A percentile compares a stretch with the other conserved stretches of the same genome.
phyloP scores from a whole-genome alignment of 768 basidiomycete species.

The Auricularia heimuer region DNA sequence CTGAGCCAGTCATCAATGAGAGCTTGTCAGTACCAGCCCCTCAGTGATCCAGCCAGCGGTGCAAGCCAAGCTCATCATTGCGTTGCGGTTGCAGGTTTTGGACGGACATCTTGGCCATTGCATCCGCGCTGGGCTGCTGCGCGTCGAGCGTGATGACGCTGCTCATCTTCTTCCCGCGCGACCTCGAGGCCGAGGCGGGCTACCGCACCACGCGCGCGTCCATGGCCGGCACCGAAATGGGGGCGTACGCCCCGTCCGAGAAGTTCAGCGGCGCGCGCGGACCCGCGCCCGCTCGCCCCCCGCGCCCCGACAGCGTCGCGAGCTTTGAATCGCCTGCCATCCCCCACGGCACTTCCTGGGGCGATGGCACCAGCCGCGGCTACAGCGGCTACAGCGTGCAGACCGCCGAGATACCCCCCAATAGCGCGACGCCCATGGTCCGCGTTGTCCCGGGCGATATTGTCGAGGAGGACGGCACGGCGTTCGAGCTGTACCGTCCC shows the following conservation, averaged over 20 bases:
- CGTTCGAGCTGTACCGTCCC: background rate
- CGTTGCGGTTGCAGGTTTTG: conserved; percentile 23
- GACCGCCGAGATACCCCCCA: background rate
- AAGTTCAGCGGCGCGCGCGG: background rate
- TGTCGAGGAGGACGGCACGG: conserved; percentile 1
- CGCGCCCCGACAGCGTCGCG: background rate
- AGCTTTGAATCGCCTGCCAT: background rate
- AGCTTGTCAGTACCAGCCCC: conserved; percentile 30
- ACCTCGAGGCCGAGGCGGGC: conserved; percentile 31
- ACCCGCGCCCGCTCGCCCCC: background rate
- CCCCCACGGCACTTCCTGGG: background rate
- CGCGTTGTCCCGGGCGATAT: background rate
- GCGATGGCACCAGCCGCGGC: background rate
- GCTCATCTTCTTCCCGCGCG: conserved; percentile 81
- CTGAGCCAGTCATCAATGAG: conserved; percentile 50
- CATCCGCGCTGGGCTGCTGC: conserved; percentile 48
- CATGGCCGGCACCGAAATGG: background rate
- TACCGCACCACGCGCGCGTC: background rate
- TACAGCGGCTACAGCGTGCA: background rate
- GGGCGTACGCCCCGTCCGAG: background rate
- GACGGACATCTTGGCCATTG: conserved; percentile 42
- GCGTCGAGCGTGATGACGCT: conserved; percentile 69
- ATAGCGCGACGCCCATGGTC: background rate
- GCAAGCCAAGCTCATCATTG: background rate
- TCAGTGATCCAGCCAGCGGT: conserved; percentile 2